Evolutionary conservation across 1,284 basidiomycete species (phyloP).

Genomic region (Heterobasidion parviporum): DNA sequence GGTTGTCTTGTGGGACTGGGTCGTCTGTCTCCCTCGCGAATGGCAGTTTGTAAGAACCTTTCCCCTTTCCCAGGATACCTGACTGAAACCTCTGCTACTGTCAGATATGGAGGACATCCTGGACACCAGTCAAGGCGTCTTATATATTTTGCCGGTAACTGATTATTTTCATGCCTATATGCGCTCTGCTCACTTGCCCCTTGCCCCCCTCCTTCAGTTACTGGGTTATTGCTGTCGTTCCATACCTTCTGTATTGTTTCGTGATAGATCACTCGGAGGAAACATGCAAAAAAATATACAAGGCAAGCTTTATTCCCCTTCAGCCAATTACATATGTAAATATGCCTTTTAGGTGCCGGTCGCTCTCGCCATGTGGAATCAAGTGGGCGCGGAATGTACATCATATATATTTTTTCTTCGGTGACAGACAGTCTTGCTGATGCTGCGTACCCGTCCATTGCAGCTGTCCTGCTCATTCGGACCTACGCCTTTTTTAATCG

Average conservation of each 20-base stretch:
- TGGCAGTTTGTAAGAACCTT: slow-evolving; percentile 51
- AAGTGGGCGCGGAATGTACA: slow-evolving; percentile 69
- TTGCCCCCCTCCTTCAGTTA: slow-evolving; percentile 35
- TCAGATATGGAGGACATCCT: slow-evolving; percentile 71
- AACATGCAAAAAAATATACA: slow-evolving; percentile 59
- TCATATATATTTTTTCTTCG: slow-evolving; percentile 9
- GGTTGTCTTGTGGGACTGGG: slow-evolving; percentile 76
- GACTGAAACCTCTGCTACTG: slow-evolving; percentile 7
- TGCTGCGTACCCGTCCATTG: slow-evolving; percentile 6
- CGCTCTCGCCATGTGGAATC: slow-evolving; percentile 76
- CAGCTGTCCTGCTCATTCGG: slow-evolving; percentile 68
- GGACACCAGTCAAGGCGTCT: slow-evolving; percentile 73
- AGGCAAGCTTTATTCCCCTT: slow-evolving; percentile 24
- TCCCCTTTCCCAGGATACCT: slow-evolving; percentile 10
- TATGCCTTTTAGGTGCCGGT: slow-evolving; percentile 50
- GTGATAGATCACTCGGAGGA: slow-evolving; percentile 54
- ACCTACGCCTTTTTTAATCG: slow-evolving; percentile 80
- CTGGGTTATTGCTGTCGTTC: slow-evolving; percentile 70
- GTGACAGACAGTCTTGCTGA: slow-evolving; percentile 2
- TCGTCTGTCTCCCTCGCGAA: slow-evolving; percentile 65
- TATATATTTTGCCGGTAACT: slow-evolving; percentile 73
- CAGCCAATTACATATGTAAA: slow-evolving; percentile 4
- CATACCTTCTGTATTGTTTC: slow-evolving; percentile 67
- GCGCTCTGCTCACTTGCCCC: neutral
- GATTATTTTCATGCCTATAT: slow-evolving; percentile 6